Conservation (phyloP, 2,329 filamentous ascomycete species). For the Aspergillus clavatus region DNA sequence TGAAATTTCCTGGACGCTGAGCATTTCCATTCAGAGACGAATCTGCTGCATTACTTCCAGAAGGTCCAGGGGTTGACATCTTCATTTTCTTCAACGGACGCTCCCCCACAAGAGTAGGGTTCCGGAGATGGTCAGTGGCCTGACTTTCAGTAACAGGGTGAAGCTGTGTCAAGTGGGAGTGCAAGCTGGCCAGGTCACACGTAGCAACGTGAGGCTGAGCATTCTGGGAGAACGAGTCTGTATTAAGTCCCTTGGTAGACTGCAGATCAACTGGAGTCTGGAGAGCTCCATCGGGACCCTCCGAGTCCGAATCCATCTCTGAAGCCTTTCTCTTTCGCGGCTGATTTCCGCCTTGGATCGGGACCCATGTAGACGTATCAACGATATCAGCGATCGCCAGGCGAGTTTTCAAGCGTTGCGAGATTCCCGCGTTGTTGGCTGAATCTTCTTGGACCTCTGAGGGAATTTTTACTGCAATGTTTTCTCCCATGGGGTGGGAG, state of each 20-base stretch:
- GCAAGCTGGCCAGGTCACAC: constrained; percentile 8
- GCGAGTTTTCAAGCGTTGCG: too few relatives aligned
- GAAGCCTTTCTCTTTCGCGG: constrained; percentile 27
- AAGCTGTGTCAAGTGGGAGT: constrained; percentile 13
- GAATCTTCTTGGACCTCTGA: not conserved
- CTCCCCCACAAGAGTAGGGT: constrained; percentile 15
- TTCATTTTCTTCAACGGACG: constrained; percentile 19
- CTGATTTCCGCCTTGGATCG: not conserved
- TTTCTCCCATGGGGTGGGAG: not conserved
- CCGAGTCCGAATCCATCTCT: constrained; percentile 19
- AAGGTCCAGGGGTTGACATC: too few relatives aligned
- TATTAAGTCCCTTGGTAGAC: not conserved
- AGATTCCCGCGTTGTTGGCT: not conserved
- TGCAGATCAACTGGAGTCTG: not conserved
- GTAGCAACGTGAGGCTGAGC: constrained; percentile 20
- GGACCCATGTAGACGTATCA: constrained; percentile 5
- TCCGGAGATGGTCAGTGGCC: not conserved
- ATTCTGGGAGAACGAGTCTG: constrained; percentile 18
- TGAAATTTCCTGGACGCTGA: constrained; percentile 18
- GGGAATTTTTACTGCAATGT: not conserved
- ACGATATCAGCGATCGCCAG: constrained; percentile 16
- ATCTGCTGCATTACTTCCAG: too few relatives aligned
- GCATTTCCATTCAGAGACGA: constrained; percentile 18
- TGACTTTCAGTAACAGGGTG: constrained; percentile 1
- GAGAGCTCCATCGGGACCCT: not conserved